phyloP scores from a whole-genome alignment of 2,329 filamentous ascomycete species.

The Talaromyces pinophilus region DNA sequence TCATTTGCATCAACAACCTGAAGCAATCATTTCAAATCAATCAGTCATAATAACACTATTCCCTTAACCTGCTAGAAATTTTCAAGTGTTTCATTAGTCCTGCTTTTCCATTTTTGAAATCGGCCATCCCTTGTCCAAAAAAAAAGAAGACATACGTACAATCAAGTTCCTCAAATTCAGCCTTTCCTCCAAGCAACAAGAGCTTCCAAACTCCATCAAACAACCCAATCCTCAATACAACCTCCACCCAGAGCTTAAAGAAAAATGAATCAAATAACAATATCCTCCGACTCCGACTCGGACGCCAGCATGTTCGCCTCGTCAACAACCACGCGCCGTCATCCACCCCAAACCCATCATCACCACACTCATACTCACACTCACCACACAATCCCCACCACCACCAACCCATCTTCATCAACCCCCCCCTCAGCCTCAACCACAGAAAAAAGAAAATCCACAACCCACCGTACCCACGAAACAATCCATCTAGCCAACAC shows the following conservation, averaged over 20 bases:
- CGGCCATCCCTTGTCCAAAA: too few species aligned
- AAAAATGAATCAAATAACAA: constrained; percentile 14
- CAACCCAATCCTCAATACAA: constrained; percentile 25
- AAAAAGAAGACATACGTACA: not conserved
- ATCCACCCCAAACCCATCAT: constrained; percentile 16
- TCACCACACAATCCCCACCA: not conserved
- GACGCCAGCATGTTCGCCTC: constrained; percentile 9
- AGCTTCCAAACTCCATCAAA: constrained; percentile 16
- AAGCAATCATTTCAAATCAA: too few species aligned
- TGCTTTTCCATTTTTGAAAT: too few species aligned
- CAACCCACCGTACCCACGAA: constrained; percentile 30
- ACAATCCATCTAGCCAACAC: constrained; percentile 41
- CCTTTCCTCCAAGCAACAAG: not conserved
- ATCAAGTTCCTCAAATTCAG: not conserved
- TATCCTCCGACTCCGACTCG: constrained; percentile 25
- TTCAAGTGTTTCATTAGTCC: too few species aligned
- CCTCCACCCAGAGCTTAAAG: constrained; percentile 9
- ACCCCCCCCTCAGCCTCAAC: constrained; percentile 17
- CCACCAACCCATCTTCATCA: constrained; percentile 5
- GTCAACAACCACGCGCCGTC: constrained; percentile 7
- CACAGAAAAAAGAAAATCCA: not conserved
- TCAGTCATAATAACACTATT: too few species aligned
- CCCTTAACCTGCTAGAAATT: too few species aligned
- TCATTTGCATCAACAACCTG: too few species aligned
- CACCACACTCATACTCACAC: not conserved